Evolutionary conservation across 306 rosid genomes (phyloP).

Genomic region (Astragalus membranaceus): DNA sequence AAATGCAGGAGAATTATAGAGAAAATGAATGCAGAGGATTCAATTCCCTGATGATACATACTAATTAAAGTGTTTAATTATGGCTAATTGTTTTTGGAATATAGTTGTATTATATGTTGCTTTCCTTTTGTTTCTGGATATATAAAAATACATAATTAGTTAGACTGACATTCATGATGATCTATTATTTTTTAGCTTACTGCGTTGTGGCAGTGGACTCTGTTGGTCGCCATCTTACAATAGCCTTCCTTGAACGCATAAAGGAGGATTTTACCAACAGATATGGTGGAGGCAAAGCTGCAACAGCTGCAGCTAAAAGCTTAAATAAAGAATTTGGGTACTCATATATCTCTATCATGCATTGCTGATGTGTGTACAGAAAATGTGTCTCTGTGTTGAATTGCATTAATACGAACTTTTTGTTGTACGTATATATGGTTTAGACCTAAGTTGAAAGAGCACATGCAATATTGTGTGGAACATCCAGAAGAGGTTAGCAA

Average conservation of each 20-base stretch:
- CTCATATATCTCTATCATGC: not conserved
- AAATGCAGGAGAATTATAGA: too few relatives aligned
- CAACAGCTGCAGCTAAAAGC: conserved; percentile 59
- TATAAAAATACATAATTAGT: too few relatives aligned
- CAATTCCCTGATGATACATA: too few relatives aligned
- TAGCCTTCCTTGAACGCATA: conserved; percentile 77
- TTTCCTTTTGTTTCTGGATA: not conserved
- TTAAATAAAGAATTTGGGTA: conserved; percentile 83
- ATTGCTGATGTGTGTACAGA: not conserved
- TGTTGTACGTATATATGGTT: not conserved
- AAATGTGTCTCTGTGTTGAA: not conserved
- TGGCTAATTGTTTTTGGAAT: too few relatives aligned
- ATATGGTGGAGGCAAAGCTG: conserved; percentile 73
- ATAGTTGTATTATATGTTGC: not conserved
- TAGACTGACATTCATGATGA: conserved; percentile 21
- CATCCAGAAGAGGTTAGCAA: conserved; percentile 78
- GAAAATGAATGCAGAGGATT: too few relatives aligned
- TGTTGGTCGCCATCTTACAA: conserved; percentile 55
- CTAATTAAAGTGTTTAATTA: too few relatives aligned
- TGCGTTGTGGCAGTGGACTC: conserved; percentile 79
- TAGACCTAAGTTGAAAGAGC: conserved; percentile 80
- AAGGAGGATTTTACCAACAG: conserved; percentile 69
- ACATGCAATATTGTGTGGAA: conserved; percentile 78
- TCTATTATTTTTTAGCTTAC: conserved; percentile 48
- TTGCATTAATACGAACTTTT: conserved; percentile 7